Base-by-base conservation (phyloP, 1,139 yeast genomes). In the Maudiozyma humilis region DNA sequence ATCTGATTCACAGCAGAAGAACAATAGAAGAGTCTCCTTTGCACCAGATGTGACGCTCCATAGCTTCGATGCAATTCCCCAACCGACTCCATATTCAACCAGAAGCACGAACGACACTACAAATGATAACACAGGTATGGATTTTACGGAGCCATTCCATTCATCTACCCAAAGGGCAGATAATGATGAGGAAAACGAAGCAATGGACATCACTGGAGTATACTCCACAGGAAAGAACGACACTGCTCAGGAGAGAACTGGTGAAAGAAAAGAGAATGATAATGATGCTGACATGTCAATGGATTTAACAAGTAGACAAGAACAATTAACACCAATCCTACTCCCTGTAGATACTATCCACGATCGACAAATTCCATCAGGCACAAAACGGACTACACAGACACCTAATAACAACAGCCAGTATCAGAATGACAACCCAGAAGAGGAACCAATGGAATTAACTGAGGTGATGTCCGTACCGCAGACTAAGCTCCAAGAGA, bases 1-100 rank as follows among this genome's bases (percentile, higher is more conserved):
- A 25, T 52, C 3, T 33, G 32, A 18, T 38, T 51, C 30, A 54
- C 51, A 23, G 13, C 23, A 32, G 5, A 56, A 48, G 41, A 42
- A 42, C 2, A 52, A 48, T 33, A 65, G 88, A 51, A 62, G 88
- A 32, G 88, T 82, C 0, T 79, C 86, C 1, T 82, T 82, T 66
- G 86, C 87, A 1, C 86, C 86, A 1, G 88, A 81, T 54, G 88
- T 81, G 0, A 81, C 87, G 0, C 64, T 82, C 32, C 87, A 81
- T 59, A 79, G 79, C 53, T 76, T 81, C 44, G 79, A 75, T 48
- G 63, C 73, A 46, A 66, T 74, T 4, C 73, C 76, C 2, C 57
- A 51, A 31, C 50, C 19, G 20, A n/a, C 13, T 52, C 54, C 27
- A 54, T 23, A 23, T 23, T 10, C 27, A 6, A 23, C 8, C 27